Base-by-base conservation (phyloP, 2,329 filamentous ascomycete species). In the Calonectria ilicicola region DNA sequence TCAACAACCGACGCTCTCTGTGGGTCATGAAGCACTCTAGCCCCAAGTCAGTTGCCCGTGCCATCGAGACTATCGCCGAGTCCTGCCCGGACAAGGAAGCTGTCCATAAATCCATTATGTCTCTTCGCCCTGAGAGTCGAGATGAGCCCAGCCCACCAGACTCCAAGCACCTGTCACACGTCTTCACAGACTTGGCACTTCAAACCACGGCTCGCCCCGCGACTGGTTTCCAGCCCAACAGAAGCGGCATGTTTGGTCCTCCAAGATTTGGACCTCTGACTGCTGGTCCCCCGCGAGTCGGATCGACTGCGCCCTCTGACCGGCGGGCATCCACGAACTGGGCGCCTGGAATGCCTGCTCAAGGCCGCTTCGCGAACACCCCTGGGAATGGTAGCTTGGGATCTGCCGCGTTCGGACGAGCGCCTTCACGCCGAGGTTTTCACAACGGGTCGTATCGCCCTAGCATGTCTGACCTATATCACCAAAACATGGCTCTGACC, bases 11-110 rank as follows among this genome's bases (percentile, higher is more conserved):
- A 5, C 83, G 80, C 58, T 80, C 81, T 7, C 79, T 84, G 58
- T 84, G 83, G 83, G 73, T 82, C 70, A 81, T 81, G 77, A 83
- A 82, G 70, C 81, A 83, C 65, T 74, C 82, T 1, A 80, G 80
- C 64, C 78, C 82, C 27, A 73, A 80, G 26, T 79, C 78, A 1
- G 76, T 84, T 35, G 78, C 79, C 9, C 80, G 79, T 9, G 82
- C 81, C 47, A 81, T 84, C 21, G 81, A 83, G 69, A 82, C 78
- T 7, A 77, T 82, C 27, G 73, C 81, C 1, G 79, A 79, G 12
- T 80, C 80, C 0, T 79, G 79, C n/a, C 68, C 78, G 6, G 78
- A 81, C 64, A 81, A 79, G 56, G 75, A 79, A 21, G 73, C 72
- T 19, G 74, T 79, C 2, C 78, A 81, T 35, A 76, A 78, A 53